These are phyloP conservation scores for Arctostaphylos glauca DNA, from an alignment of 148 eudicot species.

Conservation along the genomic window DNA sequence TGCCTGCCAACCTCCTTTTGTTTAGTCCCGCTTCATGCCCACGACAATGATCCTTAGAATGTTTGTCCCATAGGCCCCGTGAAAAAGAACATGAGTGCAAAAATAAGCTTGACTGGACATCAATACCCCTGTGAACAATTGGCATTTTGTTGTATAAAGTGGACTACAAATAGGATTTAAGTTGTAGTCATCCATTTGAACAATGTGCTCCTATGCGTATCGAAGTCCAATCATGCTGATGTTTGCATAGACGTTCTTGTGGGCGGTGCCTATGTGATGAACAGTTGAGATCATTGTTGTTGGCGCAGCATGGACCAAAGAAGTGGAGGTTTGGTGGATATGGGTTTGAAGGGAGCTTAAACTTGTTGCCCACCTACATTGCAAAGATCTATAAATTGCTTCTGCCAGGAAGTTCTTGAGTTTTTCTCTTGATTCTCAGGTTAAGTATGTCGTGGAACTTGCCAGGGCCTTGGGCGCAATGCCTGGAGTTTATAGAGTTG, in stretches of 20 bases:
- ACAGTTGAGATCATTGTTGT: not conserved
- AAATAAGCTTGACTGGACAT: not conserved
- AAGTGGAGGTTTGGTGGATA: not conserved
- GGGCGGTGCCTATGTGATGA: not conserved
- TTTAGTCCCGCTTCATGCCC: not conserved
- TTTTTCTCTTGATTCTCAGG: constrained; percentile 36
- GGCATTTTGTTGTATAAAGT: no score
- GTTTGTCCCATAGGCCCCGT: not conserved
- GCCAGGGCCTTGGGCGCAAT: constrained; percentile 87
- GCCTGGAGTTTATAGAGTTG: constrained; percentile 94
- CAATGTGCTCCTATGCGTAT: not conserved
- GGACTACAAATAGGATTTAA: no score
- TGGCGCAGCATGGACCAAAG: not conserved
- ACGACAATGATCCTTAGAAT: not conserved
- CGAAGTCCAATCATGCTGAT: not conserved
- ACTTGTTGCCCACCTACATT: not conserved
- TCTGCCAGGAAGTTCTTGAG: not conserved
- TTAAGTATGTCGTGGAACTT: constrained; percentile 90
- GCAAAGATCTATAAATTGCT: not conserved
- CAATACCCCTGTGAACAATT: not conserved
- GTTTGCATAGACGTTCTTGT: not conserved
- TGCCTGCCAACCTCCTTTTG: not conserved
- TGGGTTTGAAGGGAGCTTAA: not conserved
- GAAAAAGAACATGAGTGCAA: not conserved
- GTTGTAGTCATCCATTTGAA: no score